Base-by-base conservation (phyloP, 495 filamentous ascomycete species). In the Xylaria nigripes region DNA sequence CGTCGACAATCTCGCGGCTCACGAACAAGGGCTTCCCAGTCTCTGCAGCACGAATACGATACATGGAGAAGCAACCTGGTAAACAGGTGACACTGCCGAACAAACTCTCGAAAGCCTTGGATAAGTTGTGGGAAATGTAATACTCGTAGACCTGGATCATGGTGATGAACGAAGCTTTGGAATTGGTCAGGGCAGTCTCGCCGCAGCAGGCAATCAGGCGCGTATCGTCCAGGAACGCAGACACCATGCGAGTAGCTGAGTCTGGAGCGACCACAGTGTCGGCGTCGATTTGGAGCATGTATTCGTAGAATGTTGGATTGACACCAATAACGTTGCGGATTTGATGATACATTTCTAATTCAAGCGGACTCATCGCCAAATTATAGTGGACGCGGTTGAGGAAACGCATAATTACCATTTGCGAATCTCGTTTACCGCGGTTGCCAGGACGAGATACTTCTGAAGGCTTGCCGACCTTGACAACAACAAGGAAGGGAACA, bases 111-210 rank as follows among this genome's bases (percentile, higher is more conserved):
- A 98, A 98, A n/a, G 93, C 94, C 72, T 98, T 98, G 63, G 87
- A 85, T 61, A 98, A 76, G 68, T 98, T 94, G 77, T 98, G 93
- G 50, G 94, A 97, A 57, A 98, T 98, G 73, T 91, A 98, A 77
- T 98, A 95, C 72, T 98, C 93, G 76, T 98, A 98, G 16, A 98
- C 93, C 70, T 98, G 93, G 57, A 99, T 97, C 91, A 97, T 97
- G 29, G 93, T 99, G 55, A 93, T 79, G 59, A 90, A 87, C 13
- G 91, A 95, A 15, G 86, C 79, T 69, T 96, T 95, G 47, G 90
- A 87, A 64, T 99, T 99, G 46, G 86, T 88, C 23, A 99, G 76
- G 9, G 86, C 85, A 0, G 93, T 99, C 70, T 99, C 93, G 63
- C 93, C 93, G 66, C 94, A 99, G 48, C 93, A 81, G 59, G 86